phyloP scores from a whole-genome alignment of 345 rosid species.

The Citropsis articulata region DNA sequence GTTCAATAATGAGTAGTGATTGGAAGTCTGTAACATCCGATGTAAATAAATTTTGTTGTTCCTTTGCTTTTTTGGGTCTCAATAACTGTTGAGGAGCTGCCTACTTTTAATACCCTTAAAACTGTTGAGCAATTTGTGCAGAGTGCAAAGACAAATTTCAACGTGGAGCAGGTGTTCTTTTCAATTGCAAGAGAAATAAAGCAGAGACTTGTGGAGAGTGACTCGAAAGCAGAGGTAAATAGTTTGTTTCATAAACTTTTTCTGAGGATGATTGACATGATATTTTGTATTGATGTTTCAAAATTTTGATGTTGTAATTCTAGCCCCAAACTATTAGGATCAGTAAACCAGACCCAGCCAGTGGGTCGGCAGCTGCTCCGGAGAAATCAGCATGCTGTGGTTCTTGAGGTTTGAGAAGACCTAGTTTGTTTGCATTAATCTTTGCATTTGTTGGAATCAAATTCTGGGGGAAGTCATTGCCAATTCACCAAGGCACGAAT shows the following conservation, averaged over 20 bases:
- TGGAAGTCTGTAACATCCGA: background rate
- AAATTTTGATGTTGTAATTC: conserved; percentile 17
- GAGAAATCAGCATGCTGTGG: conserved; percentile 60
- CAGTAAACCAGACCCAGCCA: conserved; percentile 47
- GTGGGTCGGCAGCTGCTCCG: conserved; percentile 38
- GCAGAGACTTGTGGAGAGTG: conserved; percentile 46
- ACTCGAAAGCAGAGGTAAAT: conserved; percentile 45
- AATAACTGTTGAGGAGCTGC: too few species aligned
- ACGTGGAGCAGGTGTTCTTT: conserved; percentile 57
- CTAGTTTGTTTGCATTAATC: background rate
- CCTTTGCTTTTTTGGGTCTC: background rate
- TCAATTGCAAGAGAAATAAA: conserved; percentile 54
- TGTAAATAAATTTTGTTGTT: background rate
- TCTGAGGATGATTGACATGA: background rate
- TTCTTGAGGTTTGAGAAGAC: conserved; percentile 17
- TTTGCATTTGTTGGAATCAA: background rate
- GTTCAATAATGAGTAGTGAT: background rate
- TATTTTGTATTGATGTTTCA: background rate
- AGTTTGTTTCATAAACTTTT: background rate
- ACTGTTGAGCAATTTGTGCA: conserved; percentile 21
- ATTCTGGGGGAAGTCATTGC: background rate
- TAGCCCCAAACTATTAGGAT: conserved; percentile 66
- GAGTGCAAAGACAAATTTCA: conserved; percentile 60
- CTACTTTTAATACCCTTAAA: background rate
- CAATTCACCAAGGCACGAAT: background rate